Conservation (phyloP, 2,329 filamentous ascomycete genomes). For the Ophiostoma novo-ulmi region DNA sequence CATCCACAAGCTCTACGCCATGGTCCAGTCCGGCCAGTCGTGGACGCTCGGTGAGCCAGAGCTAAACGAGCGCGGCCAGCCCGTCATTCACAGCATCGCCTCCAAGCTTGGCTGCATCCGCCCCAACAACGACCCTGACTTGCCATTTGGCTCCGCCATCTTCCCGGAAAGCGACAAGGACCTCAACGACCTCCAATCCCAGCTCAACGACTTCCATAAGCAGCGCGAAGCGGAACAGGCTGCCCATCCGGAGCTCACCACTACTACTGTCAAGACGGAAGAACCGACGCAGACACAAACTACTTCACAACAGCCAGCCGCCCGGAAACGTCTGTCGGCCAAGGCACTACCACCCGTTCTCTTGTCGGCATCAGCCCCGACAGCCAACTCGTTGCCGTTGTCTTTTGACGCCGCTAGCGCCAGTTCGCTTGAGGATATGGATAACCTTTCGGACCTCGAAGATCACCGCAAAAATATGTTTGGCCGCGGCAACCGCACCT, state of each 20-base stretch:
- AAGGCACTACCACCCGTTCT: conserved; percentile 16
- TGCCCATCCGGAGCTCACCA: conserved; percentile 30
- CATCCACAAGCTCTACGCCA: conserved; percentile 60
- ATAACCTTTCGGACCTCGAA: conserved; percentile 49
- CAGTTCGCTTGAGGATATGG: conserved; percentile 49
- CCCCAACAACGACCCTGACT: conserved; percentile 55
- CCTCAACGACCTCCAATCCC: conserved; percentile 51
- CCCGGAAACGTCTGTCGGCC: conserved; percentile 13
- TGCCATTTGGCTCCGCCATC: conserved; percentile 49
- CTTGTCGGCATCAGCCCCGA: not conserved
- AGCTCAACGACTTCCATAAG: conserved; percentile 47
- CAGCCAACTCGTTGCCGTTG: conserved; percentile 23
- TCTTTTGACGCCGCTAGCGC: conserved; percentile 32
- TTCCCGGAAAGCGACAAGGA: conserved; percentile 59
- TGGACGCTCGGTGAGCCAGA: conserved; percentile 62
- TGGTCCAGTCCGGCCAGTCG: conserved; percentile 53
- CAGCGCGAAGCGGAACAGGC: conserved; percentile 35
- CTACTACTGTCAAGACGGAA: conserved; percentile 24
- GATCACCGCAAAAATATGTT: conserved; percentile 50
- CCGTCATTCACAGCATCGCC: conserved; percentile 61
- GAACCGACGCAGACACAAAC: conserved; percentile 12
- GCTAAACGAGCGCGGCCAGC: conserved; percentile 57
- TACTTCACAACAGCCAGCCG: not conserved
- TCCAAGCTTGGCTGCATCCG: conserved; percentile 60
- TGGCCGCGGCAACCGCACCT: conserved; percentile 33